These are phyloP conservation scores for Verticillium isaacii DNA, from an alignment of 2,329 filamentous ascomycete genomes.

Conservation along the genomic window DNA sequence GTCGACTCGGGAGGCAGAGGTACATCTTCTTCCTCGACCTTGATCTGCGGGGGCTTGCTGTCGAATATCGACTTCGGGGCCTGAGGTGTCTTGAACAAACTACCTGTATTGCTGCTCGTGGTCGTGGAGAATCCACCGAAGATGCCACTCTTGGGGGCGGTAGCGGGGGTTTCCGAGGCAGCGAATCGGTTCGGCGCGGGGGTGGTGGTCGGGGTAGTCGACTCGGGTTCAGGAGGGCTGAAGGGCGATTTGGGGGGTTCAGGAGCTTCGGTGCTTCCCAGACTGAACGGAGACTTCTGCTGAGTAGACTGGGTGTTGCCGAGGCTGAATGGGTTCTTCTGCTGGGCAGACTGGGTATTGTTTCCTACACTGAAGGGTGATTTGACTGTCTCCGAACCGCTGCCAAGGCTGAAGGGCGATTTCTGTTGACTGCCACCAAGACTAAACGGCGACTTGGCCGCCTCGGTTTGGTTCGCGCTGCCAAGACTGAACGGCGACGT, in stretches of 20 bases:
- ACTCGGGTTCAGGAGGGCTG: slow-evolving; percentile 11
- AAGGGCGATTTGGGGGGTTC: slow-evolving; percentile 26
- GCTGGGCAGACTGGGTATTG: not conserved
- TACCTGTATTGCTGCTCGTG: slow-evolving; percentile 16
- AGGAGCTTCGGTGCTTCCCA: not conserved
- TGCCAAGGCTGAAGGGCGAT: not conserved
- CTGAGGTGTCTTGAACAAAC: slow-evolving; percentile 15
- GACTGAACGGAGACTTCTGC: not conserved
- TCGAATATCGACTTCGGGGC: slow-evolving; percentile 18
- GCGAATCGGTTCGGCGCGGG: slow-evolving; percentile 44
- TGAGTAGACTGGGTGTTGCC: not conserved
- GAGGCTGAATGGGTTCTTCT: not conserved
- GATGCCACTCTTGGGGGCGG: slow-evolving; percentile 19
- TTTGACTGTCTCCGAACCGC: slow-evolving; percentile 24
- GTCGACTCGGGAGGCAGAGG: slow-evolving; percentile 52
- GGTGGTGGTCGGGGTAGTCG: slow-evolving; percentile 47
- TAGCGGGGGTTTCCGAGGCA: slow-evolving; percentile 29
- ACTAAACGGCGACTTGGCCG: slow-evolving; percentile 4
- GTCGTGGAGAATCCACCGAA: slow-evolving; percentile 27
- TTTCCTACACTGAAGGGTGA: slow-evolving; percentile 10
- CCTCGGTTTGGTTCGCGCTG: not conserved
- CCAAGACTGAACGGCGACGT: not conserved
- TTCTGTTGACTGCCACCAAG: not conserved
- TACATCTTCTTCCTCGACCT: slow-evolving; percentile 25
- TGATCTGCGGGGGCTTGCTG: slow-evolving; percentile 24